Conservation (phyloP, 2,329 filamentous ascomycete genomes). For the Delphinella strobiligena region DNA sequence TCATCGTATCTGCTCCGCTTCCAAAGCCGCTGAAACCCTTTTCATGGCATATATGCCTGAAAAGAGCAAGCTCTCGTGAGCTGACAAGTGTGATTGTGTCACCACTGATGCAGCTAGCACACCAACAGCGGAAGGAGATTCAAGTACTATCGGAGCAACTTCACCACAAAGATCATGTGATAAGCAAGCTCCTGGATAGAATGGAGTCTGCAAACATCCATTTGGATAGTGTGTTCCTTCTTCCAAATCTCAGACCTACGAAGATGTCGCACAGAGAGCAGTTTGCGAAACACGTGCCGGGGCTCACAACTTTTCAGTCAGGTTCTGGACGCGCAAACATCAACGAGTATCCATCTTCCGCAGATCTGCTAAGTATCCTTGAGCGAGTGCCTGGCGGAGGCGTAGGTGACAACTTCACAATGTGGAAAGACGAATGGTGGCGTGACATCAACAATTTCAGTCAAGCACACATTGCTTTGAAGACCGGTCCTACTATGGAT, state of each 20-base stretch:
- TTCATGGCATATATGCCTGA: conserved; percentile 52
- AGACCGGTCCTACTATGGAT: background rate
- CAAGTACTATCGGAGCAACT: conserved; percentile 37
- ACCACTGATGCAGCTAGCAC: conserved; percentile 40
- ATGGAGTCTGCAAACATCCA: conserved; percentile 45
- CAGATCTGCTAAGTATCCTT: conserved; percentile 1
- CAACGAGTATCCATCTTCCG: background rate
- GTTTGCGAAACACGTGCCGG: conserved; percentile 42
- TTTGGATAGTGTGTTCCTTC: conserved; percentile 45
- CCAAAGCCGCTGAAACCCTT: conserved; percentile 51
- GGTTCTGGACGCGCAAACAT: conserved; percentile 1
- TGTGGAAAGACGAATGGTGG: conserved; percentile 1
- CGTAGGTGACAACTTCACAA: background rate
- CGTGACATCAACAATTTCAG: conserved; percentile 1
- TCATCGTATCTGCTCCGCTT: conserved; percentile 49
- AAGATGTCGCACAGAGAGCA: conserved; percentile 36
- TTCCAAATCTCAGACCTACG: conserved; percentile 30
- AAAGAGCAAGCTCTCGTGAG: conserved; percentile 25
- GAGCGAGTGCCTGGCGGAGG: background rate
- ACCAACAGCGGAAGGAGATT: conserved; percentile 35
- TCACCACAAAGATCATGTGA: conserved; percentile 46
- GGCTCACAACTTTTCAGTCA: conserved; percentile 27
- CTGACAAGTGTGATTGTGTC: conserved; percentile 40
- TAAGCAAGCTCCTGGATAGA: conserved; percentile 46
- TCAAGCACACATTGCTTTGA: conserved; percentile 1